These are phyloP conservation scores for Phytophthora ramorum DNA, from an alignment of 352 stramenopile genomes.

Conservation along the genomic window DNA sequence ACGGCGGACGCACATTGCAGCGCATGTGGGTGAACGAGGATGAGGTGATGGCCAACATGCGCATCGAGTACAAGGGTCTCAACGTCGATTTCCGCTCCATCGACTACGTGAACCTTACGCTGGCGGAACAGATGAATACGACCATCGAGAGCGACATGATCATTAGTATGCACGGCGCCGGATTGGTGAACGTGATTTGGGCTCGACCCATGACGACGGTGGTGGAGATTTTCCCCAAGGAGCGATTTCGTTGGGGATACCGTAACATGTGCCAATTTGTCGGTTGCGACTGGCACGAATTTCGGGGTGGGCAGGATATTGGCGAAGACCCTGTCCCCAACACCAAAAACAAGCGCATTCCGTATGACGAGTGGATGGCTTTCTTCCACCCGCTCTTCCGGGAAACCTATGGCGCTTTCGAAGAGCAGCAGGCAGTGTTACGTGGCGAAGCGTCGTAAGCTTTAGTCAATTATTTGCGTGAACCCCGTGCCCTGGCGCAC, in stretches of 20 bases:
- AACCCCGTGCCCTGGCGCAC: slow-evolving; percentile 3
- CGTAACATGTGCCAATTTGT: slow-evolving; percentile 80
- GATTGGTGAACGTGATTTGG: slow-evolving; percentile 82
- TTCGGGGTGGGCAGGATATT: slow-evolving; percentile 51
- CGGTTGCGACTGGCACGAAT: slow-evolving; percentile 71
- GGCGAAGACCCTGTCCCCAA: slow-evolving; percentile 37
- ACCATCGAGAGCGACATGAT: slow-evolving; percentile 78
- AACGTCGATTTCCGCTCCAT: slow-evolving; percentile 59
- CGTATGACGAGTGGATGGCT: slow-evolving; percentile 46
- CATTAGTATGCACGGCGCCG: slow-evolving; percentile 84
- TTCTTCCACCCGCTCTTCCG: slow-evolving; percentile 59
- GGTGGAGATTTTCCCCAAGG: slow-evolving; percentile 78
- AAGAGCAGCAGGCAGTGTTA: slow-evolving; percentile 23
- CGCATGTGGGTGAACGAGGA: slow-evolving; percentile 77
- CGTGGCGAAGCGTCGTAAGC: slow-evolving; percentile 21
- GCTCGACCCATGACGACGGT: slow-evolving; percentile 55
- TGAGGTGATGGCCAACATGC: slow-evolving; percentile 58
- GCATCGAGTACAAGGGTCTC: slow-evolving; percentile 38
- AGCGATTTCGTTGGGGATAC: slow-evolving; percentile 67
- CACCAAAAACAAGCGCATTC: slow-evolving; percentile 54
- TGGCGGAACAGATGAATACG: slow-evolving; percentile 68
- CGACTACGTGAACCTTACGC: slow-evolving; percentile 67
- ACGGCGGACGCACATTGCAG: slow-evolving; percentile 54
- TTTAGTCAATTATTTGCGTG: slow-evolving; percentile 29
- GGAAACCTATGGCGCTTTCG: slow-evolving; percentile 27